Conservation (phyloP, 768 basidiomycete species). For the Neoboletus brunneissimus region DNA sequence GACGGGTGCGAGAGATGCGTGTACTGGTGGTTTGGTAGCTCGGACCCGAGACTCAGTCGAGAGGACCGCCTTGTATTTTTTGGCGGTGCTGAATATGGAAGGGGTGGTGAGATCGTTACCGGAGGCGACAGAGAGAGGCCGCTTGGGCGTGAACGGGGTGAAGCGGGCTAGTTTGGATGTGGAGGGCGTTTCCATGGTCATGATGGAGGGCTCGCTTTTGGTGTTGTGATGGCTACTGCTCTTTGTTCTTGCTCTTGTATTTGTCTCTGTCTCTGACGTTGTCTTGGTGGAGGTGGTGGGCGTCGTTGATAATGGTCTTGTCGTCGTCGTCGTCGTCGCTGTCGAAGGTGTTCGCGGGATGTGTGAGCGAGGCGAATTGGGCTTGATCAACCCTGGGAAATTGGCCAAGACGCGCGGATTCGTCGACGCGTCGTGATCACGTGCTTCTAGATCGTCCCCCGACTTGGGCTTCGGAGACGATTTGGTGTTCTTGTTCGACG, state of each 20-base stretch:
- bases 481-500: background rate
- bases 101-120: constrained; percentile 36
- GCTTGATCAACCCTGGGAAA: constrained; percentile 33
- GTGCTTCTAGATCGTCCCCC: constrained; percentile 5
- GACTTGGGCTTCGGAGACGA: background rate
- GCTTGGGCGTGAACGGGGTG: constrained; percentile 55
- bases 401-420: constrained; percentile 21
- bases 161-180: constrained; percentile 39
- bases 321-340: constrained; percentile 5
- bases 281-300: background rate
- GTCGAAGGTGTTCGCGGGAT: background rate
- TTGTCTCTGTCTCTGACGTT: background rate
- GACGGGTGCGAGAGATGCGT: constrained; percentile 40
- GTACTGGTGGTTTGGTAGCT: constrained; percentile 28
- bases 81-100: constrained; percentile 43
- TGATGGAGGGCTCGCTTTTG: constrained; percentile 1
- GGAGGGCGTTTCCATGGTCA: constrained; percentile 22
- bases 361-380: background rate
- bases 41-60: constrained; percentile 43
- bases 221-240: background rate
- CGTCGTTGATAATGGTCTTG: background rate
- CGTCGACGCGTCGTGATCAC: constrained; percentile 29
- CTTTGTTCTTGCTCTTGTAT: background rate
- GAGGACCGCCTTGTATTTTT: constrained; percentile 67
- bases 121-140: constrained; percentile 41